Base-by-base conservation (phyloP, 2,329 filamentous ascomycete genomes). In the Aspergillus quadrilineatus region DNA sequence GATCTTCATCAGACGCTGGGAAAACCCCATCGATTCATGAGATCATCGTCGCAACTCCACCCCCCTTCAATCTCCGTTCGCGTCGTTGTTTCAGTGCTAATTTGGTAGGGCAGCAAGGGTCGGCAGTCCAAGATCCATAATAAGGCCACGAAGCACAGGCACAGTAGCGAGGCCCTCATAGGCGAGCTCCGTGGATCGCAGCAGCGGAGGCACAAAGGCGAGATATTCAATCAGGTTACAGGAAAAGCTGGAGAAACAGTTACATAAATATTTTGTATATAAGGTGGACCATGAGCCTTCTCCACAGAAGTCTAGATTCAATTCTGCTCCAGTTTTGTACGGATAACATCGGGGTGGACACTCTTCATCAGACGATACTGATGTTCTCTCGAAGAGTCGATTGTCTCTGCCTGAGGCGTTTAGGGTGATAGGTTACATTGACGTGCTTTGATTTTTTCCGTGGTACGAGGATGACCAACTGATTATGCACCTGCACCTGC, bases 221-320 rank as follows among this genome's bases (percentile, higher is more conserved):
- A 22, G 2, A 3, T 22, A 22, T 22, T 22, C 22, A 22, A 22
- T 22, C 22, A 22, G 22, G 22, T 22, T 22, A 34, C 29, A 17
- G 42, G n/a, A 34, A 30, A 26, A 44, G 39, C 43, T 41, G 28
- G 29, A 36, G 29, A 5, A 32, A 44, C 22, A 22, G 37, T 51
- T 51, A 51, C 49, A 51, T 51, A 51, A 51, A 43, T 32, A 17
- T 43, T 51, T 37, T 49, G 32, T 26, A 45, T n/a, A 37, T 4
- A 15, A 14, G 10, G 30, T 34, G 34, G 29, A 22, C 34, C 29
- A 29, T 28, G 42, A n/a, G 49, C 14, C 8, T 6, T 43, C 49
- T 22, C 49, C 49, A 51, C 49, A 14, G 49, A 34, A 51, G 41
- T 51, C 49, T 51, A 51, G 49, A 51, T 43, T 41, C 15, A 29